These are phyloP conservation scores for Dinochytrium kinnereticum DNA, from an alignment of 371 early-diverging fungal genomes.

Conservation along the genomic window DNA sequence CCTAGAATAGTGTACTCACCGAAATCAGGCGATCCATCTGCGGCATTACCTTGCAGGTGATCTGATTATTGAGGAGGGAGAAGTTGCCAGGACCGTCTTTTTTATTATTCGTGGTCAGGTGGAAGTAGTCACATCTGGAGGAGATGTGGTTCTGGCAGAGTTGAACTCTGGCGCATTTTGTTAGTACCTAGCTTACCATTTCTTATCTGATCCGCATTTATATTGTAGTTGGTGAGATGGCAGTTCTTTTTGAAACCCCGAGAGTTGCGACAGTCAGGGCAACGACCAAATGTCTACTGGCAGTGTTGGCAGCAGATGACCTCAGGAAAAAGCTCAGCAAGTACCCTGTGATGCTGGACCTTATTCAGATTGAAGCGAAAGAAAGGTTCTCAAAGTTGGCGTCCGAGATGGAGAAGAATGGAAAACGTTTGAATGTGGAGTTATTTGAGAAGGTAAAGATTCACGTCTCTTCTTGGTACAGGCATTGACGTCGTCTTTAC, in stretches of 20 bases:
- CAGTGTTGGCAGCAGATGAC: conserved; percentile 67
- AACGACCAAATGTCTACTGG: conserved; percentile 70
- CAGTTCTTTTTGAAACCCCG: conserved; percentile 76
- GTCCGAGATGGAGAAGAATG: conserved; percentile 42
- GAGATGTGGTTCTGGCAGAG: conserved; percentile 76
- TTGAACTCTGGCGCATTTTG: conserved; percentile 71
- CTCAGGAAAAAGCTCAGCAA: conserved; percentile 36
- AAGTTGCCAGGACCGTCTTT: conserved; percentile 82
- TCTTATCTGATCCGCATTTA: too few species aligned
- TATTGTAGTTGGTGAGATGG: conserved; percentile 75
- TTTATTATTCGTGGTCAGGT: conserved; percentile 81
- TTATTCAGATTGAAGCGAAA: conserved; percentile 63
- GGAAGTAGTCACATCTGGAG: conserved; percentile 76
- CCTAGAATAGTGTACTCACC: too few species aligned
- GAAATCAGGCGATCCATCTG: conserved; percentile 53
- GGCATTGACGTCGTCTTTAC: too few species aligned
- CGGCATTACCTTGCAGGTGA: conserved; percentile 64
- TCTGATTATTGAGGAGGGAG: conserved; percentile 73
- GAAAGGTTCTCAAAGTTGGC: conserved; percentile 52
- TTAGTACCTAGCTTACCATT: conserved; percentile 18
- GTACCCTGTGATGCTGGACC: conserved; percentile 64
- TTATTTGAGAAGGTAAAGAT: conserved; percentile 18
- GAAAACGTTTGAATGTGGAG: conserved; percentile 29
- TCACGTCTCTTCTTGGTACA: too few species aligned
- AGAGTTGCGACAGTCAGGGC: conserved; percentile 84